Evolutionary conservation across 208 protist species (phyloP).

Genomic region (Wallacemonas sp.): DNA sequence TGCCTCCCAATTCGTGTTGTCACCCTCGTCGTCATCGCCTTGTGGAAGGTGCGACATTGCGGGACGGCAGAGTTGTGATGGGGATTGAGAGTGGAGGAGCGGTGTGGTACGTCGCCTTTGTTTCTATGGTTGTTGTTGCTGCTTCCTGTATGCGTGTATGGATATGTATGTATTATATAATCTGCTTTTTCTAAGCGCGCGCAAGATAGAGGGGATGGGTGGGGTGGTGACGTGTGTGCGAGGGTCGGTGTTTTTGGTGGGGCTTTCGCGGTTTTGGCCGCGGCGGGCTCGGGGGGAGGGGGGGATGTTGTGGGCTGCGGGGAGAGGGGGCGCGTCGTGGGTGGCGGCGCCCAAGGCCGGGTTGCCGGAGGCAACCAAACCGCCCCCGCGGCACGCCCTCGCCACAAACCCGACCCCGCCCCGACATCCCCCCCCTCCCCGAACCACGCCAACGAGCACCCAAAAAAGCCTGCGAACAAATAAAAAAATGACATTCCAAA

Average conservation of each 20-base stretch:
- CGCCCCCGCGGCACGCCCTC: not conserved
- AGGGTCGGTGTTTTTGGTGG: not conserved
- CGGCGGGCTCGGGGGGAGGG: not conserved
- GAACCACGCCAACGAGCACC: not conserved
- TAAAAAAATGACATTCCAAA: conserved; percentile 23
- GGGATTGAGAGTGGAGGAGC: not conserved
- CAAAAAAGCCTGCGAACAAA: too few relatives aligned
- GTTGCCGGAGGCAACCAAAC: not conserved
- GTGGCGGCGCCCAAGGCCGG: not conserved
- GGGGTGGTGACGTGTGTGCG: not conserved
- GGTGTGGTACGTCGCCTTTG: too few relatives aligned
- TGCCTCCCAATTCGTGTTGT: conserved; percentile 47
- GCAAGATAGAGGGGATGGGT: not conserved
- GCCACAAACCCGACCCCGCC: not conserved
- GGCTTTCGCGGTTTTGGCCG: not conserved
- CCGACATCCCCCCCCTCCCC: not conserved
- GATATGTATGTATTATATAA: too few relatives aligned
- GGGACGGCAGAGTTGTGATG: too few relatives aligned
- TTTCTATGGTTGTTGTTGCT: too few relatives aligned
- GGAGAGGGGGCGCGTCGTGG: not conserved
- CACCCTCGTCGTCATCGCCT: conserved; percentile 28
- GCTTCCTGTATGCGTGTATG: too few relatives aligned
- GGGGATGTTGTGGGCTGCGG: not conserved
- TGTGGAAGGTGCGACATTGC: conserved; percentile 15
- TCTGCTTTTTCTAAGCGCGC: too few relatives aligned